A percentile compares a stretch with the other conserved stretches of the same genome.
phyloP scores from a whole-genome alignment of 129 eudicot species.

The Flaveria robusta region DNA sequence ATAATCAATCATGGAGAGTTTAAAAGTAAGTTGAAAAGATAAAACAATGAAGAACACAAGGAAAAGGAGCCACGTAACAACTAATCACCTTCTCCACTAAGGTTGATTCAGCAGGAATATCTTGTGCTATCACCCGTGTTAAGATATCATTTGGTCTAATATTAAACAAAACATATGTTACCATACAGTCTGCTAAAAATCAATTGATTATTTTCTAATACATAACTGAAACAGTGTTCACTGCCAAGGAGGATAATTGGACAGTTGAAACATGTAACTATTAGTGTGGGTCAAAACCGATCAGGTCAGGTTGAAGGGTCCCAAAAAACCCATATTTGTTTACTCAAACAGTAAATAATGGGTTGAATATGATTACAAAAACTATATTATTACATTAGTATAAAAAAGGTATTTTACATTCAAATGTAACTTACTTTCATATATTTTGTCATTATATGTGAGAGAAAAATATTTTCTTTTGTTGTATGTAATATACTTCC shows the following conservation, averaged over 20 bases:
- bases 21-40: constrained; percentile 8
- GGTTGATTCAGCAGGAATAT: constrained; percentile 79
- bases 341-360: background rate
- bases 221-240: background rate
- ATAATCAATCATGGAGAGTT: constrained; percentile 25
- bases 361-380: background rate
- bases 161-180: constrained; percentile 13
- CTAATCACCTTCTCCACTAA: constrained; percentile 72
- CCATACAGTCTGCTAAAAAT: background rate
- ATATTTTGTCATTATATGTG: background rate
- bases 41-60: background rate
- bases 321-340: background rate
- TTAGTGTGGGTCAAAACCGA: background rate
- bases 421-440: background rate
- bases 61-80: background rate
- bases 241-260: background rate
- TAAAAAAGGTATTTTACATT: background rate
- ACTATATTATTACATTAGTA: background rate
- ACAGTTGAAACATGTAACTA: background rate
- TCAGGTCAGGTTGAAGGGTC: background rate
- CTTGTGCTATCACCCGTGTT: constrained; percentile 87
- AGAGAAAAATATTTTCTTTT: background rate
- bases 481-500: background rate
- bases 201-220: background rate
- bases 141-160: constrained; percentile 69